Percentiles rank a stretch among this genome's conserved stretches.
Conservation (phyloP, 768 basidiomycete genomes). For the Erythrobasidium yunnanense region DNA sequence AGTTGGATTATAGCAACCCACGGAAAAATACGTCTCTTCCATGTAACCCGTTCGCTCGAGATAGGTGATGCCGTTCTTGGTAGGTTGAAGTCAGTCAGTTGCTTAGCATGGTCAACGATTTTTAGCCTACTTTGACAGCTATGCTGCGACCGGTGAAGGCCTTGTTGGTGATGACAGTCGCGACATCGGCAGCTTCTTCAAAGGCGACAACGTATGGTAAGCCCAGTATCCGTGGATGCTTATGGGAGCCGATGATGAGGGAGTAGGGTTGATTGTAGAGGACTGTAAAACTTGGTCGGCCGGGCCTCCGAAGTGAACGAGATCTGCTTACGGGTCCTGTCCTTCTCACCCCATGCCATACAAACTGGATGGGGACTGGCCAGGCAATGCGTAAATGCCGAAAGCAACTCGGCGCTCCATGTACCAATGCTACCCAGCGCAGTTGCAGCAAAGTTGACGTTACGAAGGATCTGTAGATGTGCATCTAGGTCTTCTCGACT, state of each 20-base stretch:
- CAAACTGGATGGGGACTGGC: slow-evolving; percentile 17
- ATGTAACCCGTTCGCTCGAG: not conserved
- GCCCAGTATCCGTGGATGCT: not conserved
- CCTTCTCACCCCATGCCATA: slow-evolving; percentile 1
- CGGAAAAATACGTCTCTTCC: slow-evolving; percentile 14
- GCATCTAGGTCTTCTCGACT: not conserved
- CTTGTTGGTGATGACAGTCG: not conserved
- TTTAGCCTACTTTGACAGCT: no score
- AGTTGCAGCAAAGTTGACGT: not conserved
- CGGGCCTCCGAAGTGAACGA: not conserved
- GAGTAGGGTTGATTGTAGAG: not conserved
- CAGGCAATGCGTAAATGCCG: not conserved
- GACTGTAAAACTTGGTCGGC: not conserved
- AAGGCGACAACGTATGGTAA: not conserved
- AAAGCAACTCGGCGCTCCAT: slow-evolving; percentile 8
- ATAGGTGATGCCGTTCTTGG: not conserved
- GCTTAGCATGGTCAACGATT: no score
- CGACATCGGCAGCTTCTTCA: not conserved
- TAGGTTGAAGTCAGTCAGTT: slow-evolving; percentile 2
- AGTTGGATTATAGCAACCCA: not conserved
- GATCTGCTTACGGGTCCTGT: not conserved
- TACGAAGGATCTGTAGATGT: slow-evolving; percentile 3
- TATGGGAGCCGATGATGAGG: not conserved
- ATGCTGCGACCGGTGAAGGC: not conserved
- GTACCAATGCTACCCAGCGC: slow-evolving; percentile 2